phyloP scores from a whole-genome alignment of 371 early-diverging fungal species.

The Dinochytrium kinnereticum region DNA sequence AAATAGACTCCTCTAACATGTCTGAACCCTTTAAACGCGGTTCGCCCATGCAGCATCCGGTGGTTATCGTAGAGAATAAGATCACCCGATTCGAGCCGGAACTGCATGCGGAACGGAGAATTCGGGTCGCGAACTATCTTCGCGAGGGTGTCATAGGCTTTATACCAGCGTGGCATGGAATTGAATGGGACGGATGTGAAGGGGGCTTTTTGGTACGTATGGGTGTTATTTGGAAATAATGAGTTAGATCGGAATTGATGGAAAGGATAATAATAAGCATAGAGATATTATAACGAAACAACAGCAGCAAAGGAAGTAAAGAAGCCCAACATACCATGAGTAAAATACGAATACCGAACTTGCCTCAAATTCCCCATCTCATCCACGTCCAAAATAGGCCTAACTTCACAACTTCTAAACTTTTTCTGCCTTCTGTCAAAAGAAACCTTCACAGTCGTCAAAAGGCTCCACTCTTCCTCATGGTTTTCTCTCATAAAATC shows the following conservation, averaged over 20 bases:
- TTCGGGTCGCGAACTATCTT: neutral
- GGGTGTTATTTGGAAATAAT: no score
- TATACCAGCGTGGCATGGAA: neutral
- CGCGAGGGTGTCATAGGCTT: neutral
- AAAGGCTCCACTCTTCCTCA: neutral
- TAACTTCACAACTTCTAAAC: neutral
- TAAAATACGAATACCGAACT: slow-evolving; percentile 12
- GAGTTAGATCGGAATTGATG: no score
- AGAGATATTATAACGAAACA: neutral
- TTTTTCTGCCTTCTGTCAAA: slow-evolving; percentile 6
- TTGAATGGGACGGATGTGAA: neutral
- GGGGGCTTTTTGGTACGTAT: no score
- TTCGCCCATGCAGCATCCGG: slow-evolving; percentile 11
- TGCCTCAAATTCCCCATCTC: neutral
- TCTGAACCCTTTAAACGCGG: neutral
- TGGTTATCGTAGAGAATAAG: neutral
- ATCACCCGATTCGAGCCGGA: neutral
- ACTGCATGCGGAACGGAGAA: neutral
- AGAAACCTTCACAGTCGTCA: neutral
- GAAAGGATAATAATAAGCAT: no score
- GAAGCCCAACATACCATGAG: neutral
- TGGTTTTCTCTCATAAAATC: neutral
- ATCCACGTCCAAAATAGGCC: slow-evolving; percentile 6
- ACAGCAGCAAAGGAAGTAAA: neutral
- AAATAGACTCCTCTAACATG: slow-evolving; percentile 8